Evolutionary conservation across 257 asterid genomes (phyloP).

Genomic region (Fraxinus americana): DNA sequence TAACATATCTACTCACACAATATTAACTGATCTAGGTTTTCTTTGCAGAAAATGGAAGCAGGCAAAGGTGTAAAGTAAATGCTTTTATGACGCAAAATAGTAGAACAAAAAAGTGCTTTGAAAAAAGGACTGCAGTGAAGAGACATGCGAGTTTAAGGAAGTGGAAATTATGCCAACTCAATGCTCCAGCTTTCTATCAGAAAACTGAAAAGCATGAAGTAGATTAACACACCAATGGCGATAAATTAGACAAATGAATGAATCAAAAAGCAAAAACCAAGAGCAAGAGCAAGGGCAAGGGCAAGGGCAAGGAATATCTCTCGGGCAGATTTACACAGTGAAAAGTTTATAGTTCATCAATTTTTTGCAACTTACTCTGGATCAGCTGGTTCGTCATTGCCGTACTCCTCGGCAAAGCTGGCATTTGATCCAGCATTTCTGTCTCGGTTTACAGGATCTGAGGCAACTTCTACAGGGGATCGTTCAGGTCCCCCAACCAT

Average conservation of each 20-base stretch:
- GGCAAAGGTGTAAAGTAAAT: no score
- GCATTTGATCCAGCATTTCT: slow-evolving; percentile 53
- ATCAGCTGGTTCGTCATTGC: slow-evolving; percentile 65
- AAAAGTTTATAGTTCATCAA: not conserved
- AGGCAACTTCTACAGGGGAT: slow-evolving; percentile 44
- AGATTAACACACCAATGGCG: not conserved
- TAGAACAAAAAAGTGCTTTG: no score
- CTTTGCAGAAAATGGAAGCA: no score
- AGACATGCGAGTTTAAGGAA: not conserved
- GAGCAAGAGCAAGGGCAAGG: no score
- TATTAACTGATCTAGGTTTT: no score
- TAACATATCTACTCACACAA: no score
- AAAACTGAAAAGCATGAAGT: not conserved
- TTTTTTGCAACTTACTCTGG: slow-evolving; percentile 66
- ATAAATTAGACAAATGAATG: not conserved
- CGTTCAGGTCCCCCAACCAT: slow-evolving; percentile 63
- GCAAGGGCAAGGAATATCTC: no score
- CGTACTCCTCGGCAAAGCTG: slow-evolving; percentile 51
- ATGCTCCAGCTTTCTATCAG: slow-evolving; percentile 4
- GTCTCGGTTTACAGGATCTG: slow-evolving; percentile 58
- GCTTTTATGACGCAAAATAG: no score
- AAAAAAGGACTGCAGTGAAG: no score
- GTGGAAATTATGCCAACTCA: not conserved
- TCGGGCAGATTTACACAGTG: not conserved
- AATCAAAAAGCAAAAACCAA: no score